Evolutionary conservation across 208 protist species (phyloP), one percentile per base, ranked within the genome.

Genomic region (Trypanosomatidae sp.): DNA sequence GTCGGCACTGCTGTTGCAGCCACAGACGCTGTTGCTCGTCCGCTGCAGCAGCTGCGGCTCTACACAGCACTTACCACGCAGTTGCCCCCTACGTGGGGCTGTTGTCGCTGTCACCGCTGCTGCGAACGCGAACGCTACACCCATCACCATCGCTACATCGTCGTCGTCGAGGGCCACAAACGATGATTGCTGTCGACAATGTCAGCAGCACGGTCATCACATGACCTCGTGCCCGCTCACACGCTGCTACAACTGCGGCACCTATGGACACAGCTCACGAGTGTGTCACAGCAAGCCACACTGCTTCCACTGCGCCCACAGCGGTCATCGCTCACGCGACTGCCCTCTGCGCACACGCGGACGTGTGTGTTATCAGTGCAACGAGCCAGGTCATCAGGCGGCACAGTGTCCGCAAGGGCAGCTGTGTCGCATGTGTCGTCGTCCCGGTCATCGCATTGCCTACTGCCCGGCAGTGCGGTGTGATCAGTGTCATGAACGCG

Each of bases 241-340:
- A 2, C 83, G 79, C 38, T 92, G 83, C 58, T 92, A 70, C 48
- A 92, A 92, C 73, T 92, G 78, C 50, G 83, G 83, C 44, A 72
- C 62, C 37, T 87, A 79, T 47, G 78, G 83, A 1, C 83, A 92
- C 53, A 87, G 72, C 52, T 84, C 76, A 2, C 75, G 83, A 55
- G 55, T 80, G 26, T 92, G 83, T 48, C 69, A 79, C 58, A 92
- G 78, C 63, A 71, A 70, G 43, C 62, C 66, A 11, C 71, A 87
- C 59, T 92, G 83, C 70, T 92, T 85, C 60, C 78, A 92, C 60
- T 92, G 83, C 60, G 71, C 78, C 22, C 42, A 76, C 49, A 49
- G 63, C 0, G 83, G 83, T 6, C 83, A 92, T 62, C 54, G 61
- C 46, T 88, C 83, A 1, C 68, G 61, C 8, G 76, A 87, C 43